A percentile compares a stretch with the other conserved stretches of the same genome.
phyloP scores from a whole-genome alignment of 352 stramenopile species.

The Pythium aquatile region DNA sequence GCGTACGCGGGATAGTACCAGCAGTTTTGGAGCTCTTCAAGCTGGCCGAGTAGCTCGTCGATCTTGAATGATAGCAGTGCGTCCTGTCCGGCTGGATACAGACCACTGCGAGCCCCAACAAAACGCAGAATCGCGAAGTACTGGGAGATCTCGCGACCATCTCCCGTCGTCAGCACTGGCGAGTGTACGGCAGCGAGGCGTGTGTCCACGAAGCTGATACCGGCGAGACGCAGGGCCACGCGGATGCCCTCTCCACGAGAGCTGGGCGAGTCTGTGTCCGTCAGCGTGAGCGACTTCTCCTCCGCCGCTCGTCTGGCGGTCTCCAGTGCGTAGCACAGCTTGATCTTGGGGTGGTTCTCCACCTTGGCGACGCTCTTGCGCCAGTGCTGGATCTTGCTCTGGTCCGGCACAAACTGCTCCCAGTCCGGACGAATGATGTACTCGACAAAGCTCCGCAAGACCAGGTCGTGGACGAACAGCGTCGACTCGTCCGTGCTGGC shows the following conservation, averaged over 20 bases:
- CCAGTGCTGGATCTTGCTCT: conserved; percentile 13
- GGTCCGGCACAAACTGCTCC: conserved; percentile 10
- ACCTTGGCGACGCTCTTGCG: conserved; percentile 12
- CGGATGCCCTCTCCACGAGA: conserved; percentile 47
- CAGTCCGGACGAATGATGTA: conserved; percentile 21
- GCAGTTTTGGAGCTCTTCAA: conserved; percentile 26
- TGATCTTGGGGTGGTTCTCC: conserved; percentile 39
- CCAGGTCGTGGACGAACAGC: conserved; percentile 18
- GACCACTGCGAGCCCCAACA: conserved; percentile 44
- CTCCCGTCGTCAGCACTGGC: conserved; percentile 34
- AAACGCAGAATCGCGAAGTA: conserved; percentile 58
- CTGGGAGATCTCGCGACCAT: conserved; percentile 46
- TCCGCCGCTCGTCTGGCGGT: conserved; percentile 32
- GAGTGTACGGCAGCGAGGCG: conserved; percentile 18
- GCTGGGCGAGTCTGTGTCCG: conserved; percentile 42
- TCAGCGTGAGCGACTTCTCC: conserved; percentile 44
- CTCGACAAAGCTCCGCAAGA: conserved; percentile 18
- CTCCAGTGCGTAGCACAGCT: conserved; percentile 57
- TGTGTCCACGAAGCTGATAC: conserved; percentile 57
- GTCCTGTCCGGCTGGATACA: conserved; percentile 41
- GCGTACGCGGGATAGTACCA: conserved; percentile 31
- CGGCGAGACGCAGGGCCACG: conserved; percentile 51
- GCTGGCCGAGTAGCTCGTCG: conserved; percentile 48
- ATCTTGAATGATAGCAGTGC: conserved; percentile 36
- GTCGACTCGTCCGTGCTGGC: not conserved